Base-by-base conservation (phyloP, 805 yeast genomes). In the Ogataea thermomethanolica region DNA sequence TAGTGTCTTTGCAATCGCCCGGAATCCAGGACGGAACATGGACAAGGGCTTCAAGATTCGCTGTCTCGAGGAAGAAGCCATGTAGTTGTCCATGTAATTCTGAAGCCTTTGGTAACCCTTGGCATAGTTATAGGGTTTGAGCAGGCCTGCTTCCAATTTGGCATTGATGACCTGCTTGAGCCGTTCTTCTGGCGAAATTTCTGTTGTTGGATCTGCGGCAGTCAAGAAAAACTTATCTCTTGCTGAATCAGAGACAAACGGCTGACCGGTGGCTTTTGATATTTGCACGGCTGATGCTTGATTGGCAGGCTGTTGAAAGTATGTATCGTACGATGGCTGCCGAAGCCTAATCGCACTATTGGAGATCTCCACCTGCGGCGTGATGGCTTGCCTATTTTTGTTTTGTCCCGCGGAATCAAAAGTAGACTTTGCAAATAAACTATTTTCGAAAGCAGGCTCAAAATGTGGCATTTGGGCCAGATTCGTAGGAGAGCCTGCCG, bases 121-220 rank as follows among this genome's bases (percentile, higher is more conserved):
- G 1, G 95, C 96, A 56, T 91, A 91, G 59, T 91, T 86, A 62
- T 89, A 91, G 0, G 98, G 98, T 56, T 84, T 88, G 26, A 91
- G 66, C 30, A 91, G 70, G 0, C 98, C 98, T 0, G 98, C 98
- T 59, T 87, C 95, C 30, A 90, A 66, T 55, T 91, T 91, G 12
- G 98, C 98, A 56, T 86, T 85, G 54, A 91, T 90, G 8, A 91
- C 97, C 58, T 89, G 95, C 56, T 87, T 88, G 50, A 91, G 70
- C 45, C 97, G 73, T 57, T 89, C 97, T 56, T 90, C 97, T 0
- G 97, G 96, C 0, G 95, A 85, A 26, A 85, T 83, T 49, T 88
- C 96, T 2, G 91, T 87, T 0, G 96, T 85, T 5, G 98, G 98
- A 59, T 91, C 98, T 0, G 97, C 97, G 0, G 98, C 98, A 0